A percentile compares a stretch with the other conserved stretches of the same genome.
Conservation (phyloP, 2,329 filamentous ascomycete genomes). For the Talaromyces sp. region DNA sequence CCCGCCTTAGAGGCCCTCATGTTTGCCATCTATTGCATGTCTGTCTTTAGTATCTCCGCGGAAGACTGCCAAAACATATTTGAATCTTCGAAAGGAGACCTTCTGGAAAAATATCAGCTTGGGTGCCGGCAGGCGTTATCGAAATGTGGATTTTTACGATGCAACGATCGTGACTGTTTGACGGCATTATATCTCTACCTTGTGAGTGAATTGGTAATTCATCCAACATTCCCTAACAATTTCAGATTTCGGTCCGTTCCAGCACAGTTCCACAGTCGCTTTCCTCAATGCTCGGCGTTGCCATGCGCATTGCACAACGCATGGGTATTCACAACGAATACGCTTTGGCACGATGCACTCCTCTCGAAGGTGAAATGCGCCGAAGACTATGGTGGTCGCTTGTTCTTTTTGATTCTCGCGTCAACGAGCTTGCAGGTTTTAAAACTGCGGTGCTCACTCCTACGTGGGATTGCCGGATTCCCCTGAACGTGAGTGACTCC, state of each 20-base stretch:
- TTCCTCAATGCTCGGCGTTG: slow-evolving; percentile 59
- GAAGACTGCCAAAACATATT: slow-evolving; percentile 47
- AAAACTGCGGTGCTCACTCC: slow-evolving; percentile 32
- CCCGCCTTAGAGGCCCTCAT: slow-evolving; percentile 60
- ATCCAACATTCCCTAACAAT: slow-evolving; percentile 17
- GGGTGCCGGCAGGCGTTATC: slow-evolving; percentile 44
- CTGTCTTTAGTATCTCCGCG: slow-evolving; percentile 51
- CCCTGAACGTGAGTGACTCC: slow-evolving; percentile 27
- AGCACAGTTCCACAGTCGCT: slow-evolving; percentile 55
- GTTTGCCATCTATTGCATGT: slow-evolving; percentile 64
- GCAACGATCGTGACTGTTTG: slow-evolving; percentile 40
- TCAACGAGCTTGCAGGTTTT: slow-evolving; percentile 60
- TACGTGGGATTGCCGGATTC: slow-evolving; percentile 40
- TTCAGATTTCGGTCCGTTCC: slow-evolving; percentile 52
- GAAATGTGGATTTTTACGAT: slow-evolving; percentile 39
- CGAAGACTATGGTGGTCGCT: slow-evolving; percentile 70
- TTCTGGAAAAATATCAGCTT: slow-evolving; percentile 39
- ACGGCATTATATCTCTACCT: slow-evolving; percentile 52
- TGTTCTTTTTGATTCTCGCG: slow-evolving; percentile 61
- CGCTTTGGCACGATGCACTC: slow-evolving; percentile 35
- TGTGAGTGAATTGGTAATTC: slow-evolving; percentile 30
- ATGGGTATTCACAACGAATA: slow-evolving; percentile 65
- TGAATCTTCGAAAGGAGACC: slow-evolving; percentile 29
- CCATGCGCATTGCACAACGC: slow-evolving; percentile 61
- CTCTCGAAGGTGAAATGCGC: slow-evolving; percentile 64